A percentile compares a stretch with the other conserved stretches of the same genome.
Conservation (phyloP, 495 filamentous ascomycete species). For the Opeltia flavorubescens region DNA sequence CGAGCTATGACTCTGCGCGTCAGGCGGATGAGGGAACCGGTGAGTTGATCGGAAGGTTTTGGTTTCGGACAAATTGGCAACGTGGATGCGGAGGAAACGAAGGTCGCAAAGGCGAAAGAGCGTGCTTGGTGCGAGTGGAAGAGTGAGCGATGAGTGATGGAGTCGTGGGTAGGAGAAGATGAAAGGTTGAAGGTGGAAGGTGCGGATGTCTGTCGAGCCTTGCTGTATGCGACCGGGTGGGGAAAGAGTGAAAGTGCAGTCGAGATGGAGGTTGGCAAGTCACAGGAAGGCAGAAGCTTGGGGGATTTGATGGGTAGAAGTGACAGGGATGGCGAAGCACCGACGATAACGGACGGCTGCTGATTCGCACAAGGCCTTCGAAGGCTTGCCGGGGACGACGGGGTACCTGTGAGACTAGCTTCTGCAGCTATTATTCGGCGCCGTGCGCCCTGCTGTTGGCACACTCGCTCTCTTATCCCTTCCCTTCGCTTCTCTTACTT, state of each 20-base stretch:
- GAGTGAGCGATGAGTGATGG: not conserved
- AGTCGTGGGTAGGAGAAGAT: no score
- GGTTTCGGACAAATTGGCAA: not conserved
- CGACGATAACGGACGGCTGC: constrained; percentile 15
- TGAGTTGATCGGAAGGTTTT: not conserved
- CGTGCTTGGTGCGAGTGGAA: not conserved
- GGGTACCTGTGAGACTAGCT: not conserved
- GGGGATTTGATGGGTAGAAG: constrained; percentile 3
- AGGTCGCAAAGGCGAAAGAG: not conserved
- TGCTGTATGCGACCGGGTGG: constrained; percentile 16
- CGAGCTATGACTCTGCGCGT: not conserved
- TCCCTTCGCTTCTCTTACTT: not conserved
- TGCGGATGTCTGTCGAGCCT: constrained; percentile 2
- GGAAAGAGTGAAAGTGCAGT: constrained; percentile 4
- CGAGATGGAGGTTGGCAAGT: not conserved
- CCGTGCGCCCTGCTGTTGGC: constrained; percentile 3
- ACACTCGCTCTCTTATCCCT: not conserved
- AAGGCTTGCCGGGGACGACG: constrained; percentile 1
- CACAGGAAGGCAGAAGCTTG: not conserved
- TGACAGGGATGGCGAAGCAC: constrained; percentile 12
- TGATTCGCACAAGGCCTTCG: constrained; percentile 20
- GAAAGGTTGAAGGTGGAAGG: not conserved
- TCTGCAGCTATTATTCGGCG: constrained; percentile 5
- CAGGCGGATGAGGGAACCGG: not conserved
- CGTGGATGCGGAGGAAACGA: not conserved